phyloP scores from a whole-genome alignment of 495 filamentous ascomycete genomes.

The Aspergillus funiculosus region DNA sequence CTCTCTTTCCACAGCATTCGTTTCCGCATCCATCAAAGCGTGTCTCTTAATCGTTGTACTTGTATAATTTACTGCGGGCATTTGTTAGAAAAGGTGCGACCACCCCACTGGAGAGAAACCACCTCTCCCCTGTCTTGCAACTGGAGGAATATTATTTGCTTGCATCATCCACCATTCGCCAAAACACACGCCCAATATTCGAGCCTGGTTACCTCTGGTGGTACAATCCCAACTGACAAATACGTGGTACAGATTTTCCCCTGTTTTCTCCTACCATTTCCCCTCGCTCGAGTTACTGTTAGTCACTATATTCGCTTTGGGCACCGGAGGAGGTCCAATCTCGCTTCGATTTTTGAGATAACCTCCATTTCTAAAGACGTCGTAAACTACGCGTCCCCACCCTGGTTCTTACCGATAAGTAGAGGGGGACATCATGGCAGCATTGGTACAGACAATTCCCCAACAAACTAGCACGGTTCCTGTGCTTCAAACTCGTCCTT shows the following conservation, averaged over 20 bases:
- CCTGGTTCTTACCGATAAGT: constrained; percentile 15
- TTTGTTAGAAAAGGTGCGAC: constrained; percentile 38
- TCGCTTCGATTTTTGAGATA: constrained; percentile 22
- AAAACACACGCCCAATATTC: constrained; percentile 14
- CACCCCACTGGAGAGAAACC: not conserved
- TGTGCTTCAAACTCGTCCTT: constrained; percentile 76
- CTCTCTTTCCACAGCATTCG: constrained; percentile 31
- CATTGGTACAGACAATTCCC: constrained; percentile 85
- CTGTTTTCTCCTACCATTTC: constrained; percentile 17
- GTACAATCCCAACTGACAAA: constrained; percentile 23
- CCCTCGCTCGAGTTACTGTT: constrained; percentile 17
- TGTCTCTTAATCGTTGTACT: constrained; percentile 30
- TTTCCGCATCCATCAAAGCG: constrained; percentile 29
- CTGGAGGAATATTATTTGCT: constrained; percentile 24
- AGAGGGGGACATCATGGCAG: constrained; percentile 63
- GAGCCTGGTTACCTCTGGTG: constrained; percentile 14
- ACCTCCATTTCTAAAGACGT: constrained; percentile 13
- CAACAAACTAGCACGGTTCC: constrained; percentile 73
- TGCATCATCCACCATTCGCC: constrained; percentile 10
- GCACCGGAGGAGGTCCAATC: constrained; percentile 11
- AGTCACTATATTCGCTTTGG: constrained; percentile 11
- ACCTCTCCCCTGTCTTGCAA: constrained; percentile 18
- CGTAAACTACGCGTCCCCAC: constrained; percentile 20
- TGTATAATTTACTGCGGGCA: constrained; percentile 33
- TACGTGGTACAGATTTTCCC: constrained; percentile 22